A percentile compares a stretch with the other conserved stretches of the same genome.
Conservation (phyloP, 2,329 filamentous ascomycete genomes). For the Colletotrichum sp. region DNA sequence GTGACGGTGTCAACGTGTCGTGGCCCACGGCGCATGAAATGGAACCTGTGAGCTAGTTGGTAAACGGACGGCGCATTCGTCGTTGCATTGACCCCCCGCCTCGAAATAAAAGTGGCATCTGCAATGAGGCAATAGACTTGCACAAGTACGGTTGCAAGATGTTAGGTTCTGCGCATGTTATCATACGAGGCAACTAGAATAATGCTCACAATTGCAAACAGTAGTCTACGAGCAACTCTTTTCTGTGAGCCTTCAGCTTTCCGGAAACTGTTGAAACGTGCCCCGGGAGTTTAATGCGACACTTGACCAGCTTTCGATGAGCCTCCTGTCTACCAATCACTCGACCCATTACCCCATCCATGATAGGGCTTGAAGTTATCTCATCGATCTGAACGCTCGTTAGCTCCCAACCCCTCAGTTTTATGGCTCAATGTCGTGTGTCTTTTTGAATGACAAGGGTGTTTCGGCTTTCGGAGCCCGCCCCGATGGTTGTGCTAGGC, state of each 20-base stretch:
- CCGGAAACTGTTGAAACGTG: not conserved
- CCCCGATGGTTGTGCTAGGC: not conserved
- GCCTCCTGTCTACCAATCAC: not conserved
- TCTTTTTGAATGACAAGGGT: not conserved
- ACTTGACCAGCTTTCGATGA: not conserved
- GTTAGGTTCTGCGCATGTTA: not conserved
- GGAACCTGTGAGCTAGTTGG: not conserved
- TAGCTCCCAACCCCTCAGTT: not conserved
- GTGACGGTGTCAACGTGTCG: not conserved
- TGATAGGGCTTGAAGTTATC: not conserved
- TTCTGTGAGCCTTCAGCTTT: not conserved
- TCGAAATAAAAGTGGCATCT: not conserved
- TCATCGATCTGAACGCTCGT: not conserved
- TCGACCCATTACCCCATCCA: not conserved
- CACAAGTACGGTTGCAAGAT: not conserved
- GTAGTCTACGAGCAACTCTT: not conserved
- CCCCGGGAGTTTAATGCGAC: not conserved
- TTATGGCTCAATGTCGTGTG: not conserved
- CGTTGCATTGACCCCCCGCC: not conserved
- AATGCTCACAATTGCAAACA: not conserved
- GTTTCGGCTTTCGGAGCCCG: not conserved
- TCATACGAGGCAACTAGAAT: not conserved
- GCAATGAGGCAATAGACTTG: not conserved
- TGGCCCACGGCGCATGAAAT: not conserved
- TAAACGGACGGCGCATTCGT: not conserved